Base-by-base conservation (phyloP, 176 grass and related monocot genomes). In the Lolium multiflorum region DNA sequence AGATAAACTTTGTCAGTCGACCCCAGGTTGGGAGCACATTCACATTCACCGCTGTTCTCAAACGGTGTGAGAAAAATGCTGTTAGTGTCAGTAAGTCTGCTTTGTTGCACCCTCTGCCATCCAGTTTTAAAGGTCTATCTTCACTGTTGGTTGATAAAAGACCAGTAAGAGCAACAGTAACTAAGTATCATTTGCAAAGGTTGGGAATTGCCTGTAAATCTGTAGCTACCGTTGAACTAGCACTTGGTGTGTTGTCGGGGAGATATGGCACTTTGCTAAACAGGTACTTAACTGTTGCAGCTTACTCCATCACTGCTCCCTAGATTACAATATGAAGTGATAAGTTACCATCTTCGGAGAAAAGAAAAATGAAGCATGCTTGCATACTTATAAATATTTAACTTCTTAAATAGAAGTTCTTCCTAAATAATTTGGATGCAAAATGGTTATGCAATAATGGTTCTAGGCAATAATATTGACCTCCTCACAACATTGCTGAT, bases 131-230 rank as follows among this genome's bases (percentile, higher is more conserved):
- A 71, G 94, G 97, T 58, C 85, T 93, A 77, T 92, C 56, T 85
- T 89, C 89, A 81, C 55, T 91, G 82, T 85, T 99, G 84, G 89
- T 96, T 57, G 97, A 99, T 85, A 91, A 78, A 86, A 92, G 94
- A 84, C 87, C 87, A 24, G 92, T 99, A 68, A 87, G 97, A 87
- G 89, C 89, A 82, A 87, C 88, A 85, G 92, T 99, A 76, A 97
- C 97, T 39, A 93, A 96, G 62, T 99, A 99, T 81, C 97, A 96
- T 82, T 85, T 99, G 66, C 88, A 91, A 90, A 91, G 97, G 84
- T 76, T 99, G n/a, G 90, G 94, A 54, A 90, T 99, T 83, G 70
- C 56, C 10, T 92, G 88, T 83, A 89, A 94, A 86, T 82, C 60
- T 82, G 84, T 93, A 61, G 22, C 21, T 41, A 94, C 74, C 54